Conservation (phyloP, 257 asterid genomes). For the Nicotiana tomentosiformis region DNA sequence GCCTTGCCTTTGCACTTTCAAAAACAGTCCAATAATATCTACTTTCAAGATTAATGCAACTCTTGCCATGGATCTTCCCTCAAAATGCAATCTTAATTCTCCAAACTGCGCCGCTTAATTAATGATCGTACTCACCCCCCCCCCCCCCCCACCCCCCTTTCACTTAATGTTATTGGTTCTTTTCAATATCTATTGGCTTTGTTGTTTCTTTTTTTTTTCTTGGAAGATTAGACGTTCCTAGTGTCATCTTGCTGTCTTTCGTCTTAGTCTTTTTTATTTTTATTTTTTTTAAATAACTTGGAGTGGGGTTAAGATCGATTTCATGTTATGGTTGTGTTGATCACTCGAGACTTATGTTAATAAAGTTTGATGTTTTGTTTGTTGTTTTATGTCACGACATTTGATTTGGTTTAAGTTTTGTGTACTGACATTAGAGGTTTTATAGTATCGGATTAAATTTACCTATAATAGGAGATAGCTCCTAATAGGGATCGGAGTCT, state of each 20-base stretch:
- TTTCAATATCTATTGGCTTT: background rate
- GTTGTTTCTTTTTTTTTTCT: background rate
- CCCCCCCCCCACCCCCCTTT: too few relatives aligned
- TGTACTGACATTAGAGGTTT: too few relatives aligned
- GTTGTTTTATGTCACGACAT: background rate
- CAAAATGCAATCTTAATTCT: constrained; percentile 2
- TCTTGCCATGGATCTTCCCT: constrained; percentile 17
- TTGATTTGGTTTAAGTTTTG: too few relatives aligned
- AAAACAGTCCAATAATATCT: background rate
- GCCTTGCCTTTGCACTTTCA: constrained; percentile 18
- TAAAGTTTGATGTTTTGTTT: background rate
- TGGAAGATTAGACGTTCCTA: background rate
- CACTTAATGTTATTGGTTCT: too few relatives aligned
- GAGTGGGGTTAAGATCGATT: background rate
- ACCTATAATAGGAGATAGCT: too few relatives aligned
- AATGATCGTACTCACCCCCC: too few relatives aligned
- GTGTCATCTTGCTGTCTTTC: background rate
- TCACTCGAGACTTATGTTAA: background rate
- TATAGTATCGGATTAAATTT: too few relatives aligned
- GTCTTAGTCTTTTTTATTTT: background rate
- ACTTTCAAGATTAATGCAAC: constrained; percentile 6
- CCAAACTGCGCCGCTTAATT: background rate
- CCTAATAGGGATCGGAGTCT: too few relatives aligned
- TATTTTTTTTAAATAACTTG: background rate
- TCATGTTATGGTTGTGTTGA: background rate